phyloP scores from a whole-genome alignment of 768 basidiomycete species.

The Neoboletus magnificus region DNA sequence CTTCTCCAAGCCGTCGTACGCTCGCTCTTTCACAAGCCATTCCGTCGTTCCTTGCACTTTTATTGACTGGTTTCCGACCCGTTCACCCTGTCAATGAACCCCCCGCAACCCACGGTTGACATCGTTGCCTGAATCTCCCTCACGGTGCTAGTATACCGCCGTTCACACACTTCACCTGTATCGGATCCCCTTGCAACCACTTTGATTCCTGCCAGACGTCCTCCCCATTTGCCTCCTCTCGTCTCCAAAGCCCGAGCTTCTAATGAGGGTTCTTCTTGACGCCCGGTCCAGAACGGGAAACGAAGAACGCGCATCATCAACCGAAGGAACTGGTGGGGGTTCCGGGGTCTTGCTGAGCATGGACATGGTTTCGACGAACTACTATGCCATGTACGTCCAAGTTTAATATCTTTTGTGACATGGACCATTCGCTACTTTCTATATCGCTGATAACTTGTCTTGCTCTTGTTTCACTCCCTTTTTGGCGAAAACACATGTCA shows the following conservation, averaged over 20 bases:
- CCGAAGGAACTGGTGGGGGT: constrained; percentile 45
- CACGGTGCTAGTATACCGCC: constrained; percentile 15
- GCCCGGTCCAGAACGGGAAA: constrained; percentile 4
- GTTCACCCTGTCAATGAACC: constrained; percentile 9
- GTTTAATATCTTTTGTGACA: background rate
- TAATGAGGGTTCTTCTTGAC: constrained; percentile 14
- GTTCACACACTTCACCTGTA: background rate
- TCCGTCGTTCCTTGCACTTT: background rate
- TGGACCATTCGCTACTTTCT: background rate
- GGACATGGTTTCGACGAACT: constrained; percentile 49
- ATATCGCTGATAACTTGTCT: background rate
- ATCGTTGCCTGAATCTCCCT: constrained; percentile 18
- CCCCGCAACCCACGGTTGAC: background rate
- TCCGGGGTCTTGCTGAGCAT: constrained; percentile 59
- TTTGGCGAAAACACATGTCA: background rate
- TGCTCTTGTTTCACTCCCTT: background rate
- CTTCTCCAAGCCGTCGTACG: background rate
- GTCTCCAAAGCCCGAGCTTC: background rate
- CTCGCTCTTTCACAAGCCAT: background rate
- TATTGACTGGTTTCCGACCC: background rate
- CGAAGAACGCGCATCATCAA: constrained; percentile 14
- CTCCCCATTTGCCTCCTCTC: background rate
- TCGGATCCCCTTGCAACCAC: background rate
- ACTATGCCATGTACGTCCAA: constrained; percentile 51
- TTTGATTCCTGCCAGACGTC: background rate